Percentiles rank a stretch among this genome's conserved stretches.
Evolutionary conservation across 1,284 basidiomycete species (phyloP).

Genomic region (Retiboletus fuscus): DNA sequence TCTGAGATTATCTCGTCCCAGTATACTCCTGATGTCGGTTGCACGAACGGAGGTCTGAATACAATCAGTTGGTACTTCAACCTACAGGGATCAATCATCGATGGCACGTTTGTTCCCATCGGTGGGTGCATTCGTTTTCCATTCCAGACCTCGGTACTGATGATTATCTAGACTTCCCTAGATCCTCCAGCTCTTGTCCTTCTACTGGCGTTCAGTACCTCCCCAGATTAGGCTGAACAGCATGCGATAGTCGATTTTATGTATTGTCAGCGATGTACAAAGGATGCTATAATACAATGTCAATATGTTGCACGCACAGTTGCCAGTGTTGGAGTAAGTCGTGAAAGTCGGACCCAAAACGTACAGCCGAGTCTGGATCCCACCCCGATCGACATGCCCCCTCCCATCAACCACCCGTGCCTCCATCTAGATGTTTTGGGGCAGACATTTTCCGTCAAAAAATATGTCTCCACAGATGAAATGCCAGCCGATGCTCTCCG

Average conservation of each 20-base stretch:
- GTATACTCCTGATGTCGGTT: slow-evolving; percentile 69
- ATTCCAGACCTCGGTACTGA: slow-evolving; percentile 19
- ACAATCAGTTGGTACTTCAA: slow-evolving; percentile 77
- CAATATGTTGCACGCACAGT: not conserved
- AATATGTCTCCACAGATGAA: slow-evolving; percentile 48
- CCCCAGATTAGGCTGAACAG: slow-evolving; percentile 61
- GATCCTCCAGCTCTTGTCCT: slow-evolving; percentile 61
- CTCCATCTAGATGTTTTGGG: slow-evolving; percentile 65
- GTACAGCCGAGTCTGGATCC: not conserved
- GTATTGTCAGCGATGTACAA: not conserved
- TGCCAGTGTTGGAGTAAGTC: not conserved
- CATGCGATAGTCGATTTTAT: not conserved
- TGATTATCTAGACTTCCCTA: slow-evolving; percentile 60
- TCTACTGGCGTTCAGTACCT: slow-evolving; percentile 72
- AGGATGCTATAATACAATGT: not conserved
- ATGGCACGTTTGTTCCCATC: slow-evolving; percentile 72
- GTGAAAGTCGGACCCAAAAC: not conserved
- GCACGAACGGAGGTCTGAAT: slow-evolving; percentile 60
- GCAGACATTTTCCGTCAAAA: slow-evolving; percentile 70
- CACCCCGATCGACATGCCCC: slow-evolving; percentile 57
- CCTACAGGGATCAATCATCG: slow-evolving; percentile 72
- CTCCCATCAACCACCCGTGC: slow-evolving; percentile 58
- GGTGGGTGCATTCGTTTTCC: slow-evolving; percentile 51
- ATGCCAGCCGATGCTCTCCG: slow-evolving; percentile 49
- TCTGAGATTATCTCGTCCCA: slow-evolving; percentile 43